Percentiles rank a stretch among this genome's conserved stretches.
These are phyloP conservation scores for Stagonosporopsis chrysanthemi DNA, from an alignment of 2,329 filamentous ascomycete genomes.

Conservation along the genomic window DNA sequence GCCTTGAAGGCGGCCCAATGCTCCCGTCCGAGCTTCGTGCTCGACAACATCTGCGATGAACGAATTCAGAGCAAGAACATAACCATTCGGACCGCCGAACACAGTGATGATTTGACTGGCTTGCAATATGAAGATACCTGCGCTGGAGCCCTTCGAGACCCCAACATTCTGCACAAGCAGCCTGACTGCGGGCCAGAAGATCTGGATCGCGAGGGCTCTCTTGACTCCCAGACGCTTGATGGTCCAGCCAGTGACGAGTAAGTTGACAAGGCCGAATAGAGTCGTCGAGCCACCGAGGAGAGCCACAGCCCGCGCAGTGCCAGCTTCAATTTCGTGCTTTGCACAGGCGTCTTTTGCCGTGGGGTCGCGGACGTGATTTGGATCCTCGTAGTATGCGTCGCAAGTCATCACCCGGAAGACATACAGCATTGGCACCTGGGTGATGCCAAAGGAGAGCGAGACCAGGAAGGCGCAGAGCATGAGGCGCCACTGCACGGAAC, in stretches of 20 bases:
- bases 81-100: slow-evolving; percentile 72
- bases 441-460: slow-evolving; percentile 60
- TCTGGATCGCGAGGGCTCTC: slow-evolving; percentile 67
- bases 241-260: slow-evolving; percentile 71
- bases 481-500: slow-evolving; percentile 53
- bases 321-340: slow-evolving; percentile 68
- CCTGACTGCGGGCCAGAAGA: slow-evolving; percentile 69
- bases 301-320: slow-evolving; percentile 69
- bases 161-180: slow-evolving; percentile 70
- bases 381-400: slow-evolving; percentile 69
- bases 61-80: slow-evolving; percentile 73
- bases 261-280: slow-evolving; percentile 70
- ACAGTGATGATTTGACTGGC: slow-evolving; percentile 71
- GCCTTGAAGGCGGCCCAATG: slow-evolving; percentile 71
- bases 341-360: slow-evolving; percentile 62
- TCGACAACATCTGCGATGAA: slow-evolving; percentile 71
- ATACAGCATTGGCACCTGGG: slow-evolving; percentile 64
- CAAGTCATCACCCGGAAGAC: slow-evolving; percentile 77
- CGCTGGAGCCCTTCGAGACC: slow-evolving; percentile 65
- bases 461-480: slow-evolving; percentile 68
- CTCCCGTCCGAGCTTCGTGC: slow-evolving; percentile 66
- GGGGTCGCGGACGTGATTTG: slow-evolving; percentile 56
- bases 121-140: slow-evolving; percentile 74
- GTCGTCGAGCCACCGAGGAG: slow-evolving; percentile 73
- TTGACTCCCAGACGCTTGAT: slow-evolving; percentile 73